Base-by-base conservation (phyloP, 495 filamentous ascomycete species). In the Daldinia bambusicola region DNA sequence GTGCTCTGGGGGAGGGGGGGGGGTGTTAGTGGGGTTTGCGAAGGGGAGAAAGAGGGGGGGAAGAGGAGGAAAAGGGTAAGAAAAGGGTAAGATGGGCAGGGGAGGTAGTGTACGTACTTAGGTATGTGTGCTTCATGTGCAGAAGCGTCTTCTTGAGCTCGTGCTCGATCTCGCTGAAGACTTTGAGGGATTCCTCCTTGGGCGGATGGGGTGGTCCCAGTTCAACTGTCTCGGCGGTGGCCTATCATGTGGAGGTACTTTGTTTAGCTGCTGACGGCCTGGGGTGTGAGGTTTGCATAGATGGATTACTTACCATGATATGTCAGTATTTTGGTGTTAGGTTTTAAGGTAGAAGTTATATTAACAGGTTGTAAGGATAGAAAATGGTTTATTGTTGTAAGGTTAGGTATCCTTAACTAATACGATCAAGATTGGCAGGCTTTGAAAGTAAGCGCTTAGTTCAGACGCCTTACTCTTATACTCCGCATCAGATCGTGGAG, bases 191-290 rank as follows among this genome's bases (percentile, higher is more conserved):
- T 22, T 87, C 84, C 63, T 84, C 80, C 74, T 84, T 84, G 22
- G 85, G 86, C 31, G 77, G 63, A 52, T 88, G 86, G 34, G 80
- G 69, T 48, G 80, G 76, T 0, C 81, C 80, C 6, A 88, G 78
- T 4, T 83, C 64, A 20, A 85, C 82, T 5, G 83, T 86, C n/a
- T 86, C 84, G 61, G 78, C 82, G 60, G 84, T 86, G 12, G 86
- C 84, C 86, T 86, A n/a, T 26, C 1, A 31, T 53, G 20, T 10
- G 26, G 5, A 16, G 30, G 51, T 45, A 45, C 0, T 45, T 48
- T 48, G 10, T 48, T 48, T 48, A 12, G 43, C 43, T 2, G 20
- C 8, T 48, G 18, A 48, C 8, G 14, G 1, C 14, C 12, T 48
- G 22, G 18, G 43, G 12, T 22, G 9, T 18, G 4, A 2, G 22